Conservation (phyloP, 2,329 filamentous ascomycete genomes). For the Claviceps citrina region DNA sequence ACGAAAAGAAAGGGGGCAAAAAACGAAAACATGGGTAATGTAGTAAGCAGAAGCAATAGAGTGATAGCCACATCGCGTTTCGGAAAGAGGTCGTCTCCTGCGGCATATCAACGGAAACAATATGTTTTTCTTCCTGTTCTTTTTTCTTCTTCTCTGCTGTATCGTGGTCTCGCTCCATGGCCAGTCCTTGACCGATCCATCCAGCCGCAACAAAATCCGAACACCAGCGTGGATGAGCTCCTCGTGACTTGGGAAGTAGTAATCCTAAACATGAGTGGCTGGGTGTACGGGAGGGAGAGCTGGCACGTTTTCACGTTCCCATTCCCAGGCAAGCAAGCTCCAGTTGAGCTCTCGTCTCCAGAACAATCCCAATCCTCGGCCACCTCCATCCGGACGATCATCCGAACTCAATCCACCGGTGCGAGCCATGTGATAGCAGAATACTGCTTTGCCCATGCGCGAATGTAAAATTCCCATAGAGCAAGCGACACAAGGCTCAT, state of each 20-base stretch:
- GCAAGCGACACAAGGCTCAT: conserved; percentile 94
- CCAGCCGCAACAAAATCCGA: background rate
- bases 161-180: background rate
- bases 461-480: conserved; percentile 94
- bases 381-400: conserved; percentile 40
- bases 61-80: background rate
- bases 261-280: conserved; percentile 35
- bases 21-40: background rate
- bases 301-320: conserved; percentile 34
- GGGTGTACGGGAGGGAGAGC: conserved; percentile 27
- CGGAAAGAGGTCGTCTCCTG: background rate
- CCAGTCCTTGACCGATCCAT: background rate
- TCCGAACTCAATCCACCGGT: conserved; percentile 78
- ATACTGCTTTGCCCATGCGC: conserved; percentile 73
- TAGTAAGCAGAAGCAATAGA: background rate
- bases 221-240: conserved; percentile 14
- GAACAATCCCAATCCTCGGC: conserved; percentile 50
- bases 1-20: background rate
- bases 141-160: too few species aligned
- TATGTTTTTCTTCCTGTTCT: too few species aligned
- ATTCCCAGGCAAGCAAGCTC: conserved; percentile 72
- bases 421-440: conserved; percentile 60
- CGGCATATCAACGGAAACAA: background rate
- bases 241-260: conserved; percentile 25
- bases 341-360: conserved; percentile 71